phyloP scores from a whole-genome alignment of 192 early-diverging fungal genomes.

The Entomortierella parvispora region DNA sequence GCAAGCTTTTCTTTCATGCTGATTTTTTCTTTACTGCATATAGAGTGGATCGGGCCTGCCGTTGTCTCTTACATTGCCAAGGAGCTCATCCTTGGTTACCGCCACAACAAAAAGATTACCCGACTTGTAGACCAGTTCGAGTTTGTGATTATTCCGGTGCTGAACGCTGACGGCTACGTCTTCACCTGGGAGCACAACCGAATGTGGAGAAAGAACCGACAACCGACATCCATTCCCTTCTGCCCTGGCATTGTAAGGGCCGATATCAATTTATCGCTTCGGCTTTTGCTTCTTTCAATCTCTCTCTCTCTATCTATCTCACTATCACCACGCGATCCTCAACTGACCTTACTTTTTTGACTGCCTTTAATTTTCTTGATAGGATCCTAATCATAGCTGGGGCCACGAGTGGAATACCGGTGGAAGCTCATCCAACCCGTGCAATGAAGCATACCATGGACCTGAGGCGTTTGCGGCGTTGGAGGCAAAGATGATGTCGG shows the following conservation, averaged over 20 bases:
- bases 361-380: background rate
- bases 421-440: conserved; percentile 66
- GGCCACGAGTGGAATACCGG: conserved; percentile 63
- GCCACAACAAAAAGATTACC: conserved; percentile 58
- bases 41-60: conserved; percentile 63
- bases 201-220: conserved; percentile 72
- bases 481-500: conserved; percentile 62
- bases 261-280: background rate
- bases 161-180: conserved; percentile 73
- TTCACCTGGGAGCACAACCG: conserved; percentile 61
- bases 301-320: no score
- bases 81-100: conserved; percentile 58
- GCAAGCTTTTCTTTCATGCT: conserved; percentile 18
- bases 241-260: conserved; percentile 65
- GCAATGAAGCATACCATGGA: conserved; percentile 67
- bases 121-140: conserved; percentile 59
- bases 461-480: conserved; percentile 60
- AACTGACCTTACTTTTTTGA: no score
- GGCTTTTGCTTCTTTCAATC: background rate
- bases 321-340: no score
- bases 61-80: conserved; percentile 65
- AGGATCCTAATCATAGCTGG: conserved; percentile 75
- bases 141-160: conserved; percentile 67
- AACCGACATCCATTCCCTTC: conserved; percentile 61
- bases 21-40: conserved; percentile 2